These are phyloP conservation scores for Platanthera guangdongensis DNA, from an alignment of 106 monocot species.

Conservation along the genomic window DNA sequence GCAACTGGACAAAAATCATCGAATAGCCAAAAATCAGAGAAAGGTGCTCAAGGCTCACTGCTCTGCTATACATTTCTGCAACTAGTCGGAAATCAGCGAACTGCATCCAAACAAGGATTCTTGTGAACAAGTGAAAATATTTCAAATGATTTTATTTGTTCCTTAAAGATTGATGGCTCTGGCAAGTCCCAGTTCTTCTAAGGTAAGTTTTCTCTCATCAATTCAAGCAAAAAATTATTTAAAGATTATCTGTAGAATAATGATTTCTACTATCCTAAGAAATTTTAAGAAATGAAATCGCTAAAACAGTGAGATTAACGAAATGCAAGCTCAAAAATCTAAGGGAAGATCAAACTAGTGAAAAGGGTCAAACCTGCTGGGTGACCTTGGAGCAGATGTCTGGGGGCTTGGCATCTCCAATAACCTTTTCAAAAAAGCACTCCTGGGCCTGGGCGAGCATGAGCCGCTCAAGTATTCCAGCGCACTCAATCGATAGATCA, in stretches of 20 bases:
- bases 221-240: background rate
- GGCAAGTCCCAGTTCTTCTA: too few relatives aligned
- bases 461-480: constrained; percentile 67
- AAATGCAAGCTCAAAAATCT: background rate
- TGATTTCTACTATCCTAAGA: background rate
- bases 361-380: constrained; percentile 36
- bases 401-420: constrained; percentile 40
- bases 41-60: too few relatives aligned
- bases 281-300: background rate
- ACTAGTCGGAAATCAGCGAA: too few relatives aligned
- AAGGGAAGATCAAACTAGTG: background rate
- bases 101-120: background rate
- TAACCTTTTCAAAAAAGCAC: constrained; percentile 69
- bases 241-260: background rate
- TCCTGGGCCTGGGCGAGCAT: constrained; percentile 95
- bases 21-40: too few relatives aligned
- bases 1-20: too few relatives aligned
- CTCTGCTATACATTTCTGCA: too few relatives aligned
- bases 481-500: constrained; percentile 57
- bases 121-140: too few relatives aligned
- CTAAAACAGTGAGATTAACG: background rate
- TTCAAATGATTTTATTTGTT: too few relatives aligned
- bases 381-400: constrained; percentile 68
- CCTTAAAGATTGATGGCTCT: too few relatives aligned
- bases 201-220: background rate